phyloP scores from a whole-genome alignment of 495 filamentous ascomycete genomes.

The Neurospora terricola region DNA sequence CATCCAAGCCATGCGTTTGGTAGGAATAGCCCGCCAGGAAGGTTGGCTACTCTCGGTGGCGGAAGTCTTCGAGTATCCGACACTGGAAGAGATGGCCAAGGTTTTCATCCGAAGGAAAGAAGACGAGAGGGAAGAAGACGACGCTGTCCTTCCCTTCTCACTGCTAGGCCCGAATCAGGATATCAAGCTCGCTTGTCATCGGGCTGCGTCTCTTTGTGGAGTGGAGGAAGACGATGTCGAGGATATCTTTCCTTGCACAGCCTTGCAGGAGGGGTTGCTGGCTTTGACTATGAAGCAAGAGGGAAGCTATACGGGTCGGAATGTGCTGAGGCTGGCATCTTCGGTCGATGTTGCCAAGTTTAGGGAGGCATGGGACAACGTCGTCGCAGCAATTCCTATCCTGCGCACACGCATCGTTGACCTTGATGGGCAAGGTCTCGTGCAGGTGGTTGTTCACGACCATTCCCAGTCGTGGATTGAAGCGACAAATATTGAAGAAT shows the following conservation, averaged over 20 bases:
- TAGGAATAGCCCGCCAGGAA: conserved; percentile 39
- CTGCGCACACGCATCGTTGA: conserved; percentile 49
- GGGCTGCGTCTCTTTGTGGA: conserved; percentile 36
- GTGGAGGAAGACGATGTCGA: conserved; percentile 30
- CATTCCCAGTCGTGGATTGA: neutral
- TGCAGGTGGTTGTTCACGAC: conserved; percentile 37
- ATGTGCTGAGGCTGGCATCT: conserved; percentile 34
- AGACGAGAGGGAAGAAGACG: neutral
- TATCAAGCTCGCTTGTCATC: conserved; percentile 5
- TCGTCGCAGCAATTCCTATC: conserved; percentile 39
- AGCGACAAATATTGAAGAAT: conserved; percentile 3
- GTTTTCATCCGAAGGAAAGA: neutral
- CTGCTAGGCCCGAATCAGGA: conserved; percentile 1
- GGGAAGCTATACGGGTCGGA: conserved; percentile 44
- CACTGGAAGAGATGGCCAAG: conserved; percentile 13
- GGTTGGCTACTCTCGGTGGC: conserved; percentile 46
- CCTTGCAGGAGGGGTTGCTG: conserved; percentile 56
- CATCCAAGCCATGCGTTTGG: conserved; percentile 58
- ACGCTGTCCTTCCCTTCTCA: conserved; percentile 5
- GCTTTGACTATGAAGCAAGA: conserved; percentile 32
- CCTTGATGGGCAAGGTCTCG: conserved; percentile 30
- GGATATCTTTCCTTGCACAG: conserved; percentile 55
- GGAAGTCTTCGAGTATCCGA: conserved; percentile 20
- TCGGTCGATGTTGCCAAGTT: conserved; percentile 37
- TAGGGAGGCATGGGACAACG: conserved; percentile 43